Evolutionary conservation across 768 basidiomycete genomes (phyloP).

Genomic region (Daedaleopsis sinensis): DNA sequence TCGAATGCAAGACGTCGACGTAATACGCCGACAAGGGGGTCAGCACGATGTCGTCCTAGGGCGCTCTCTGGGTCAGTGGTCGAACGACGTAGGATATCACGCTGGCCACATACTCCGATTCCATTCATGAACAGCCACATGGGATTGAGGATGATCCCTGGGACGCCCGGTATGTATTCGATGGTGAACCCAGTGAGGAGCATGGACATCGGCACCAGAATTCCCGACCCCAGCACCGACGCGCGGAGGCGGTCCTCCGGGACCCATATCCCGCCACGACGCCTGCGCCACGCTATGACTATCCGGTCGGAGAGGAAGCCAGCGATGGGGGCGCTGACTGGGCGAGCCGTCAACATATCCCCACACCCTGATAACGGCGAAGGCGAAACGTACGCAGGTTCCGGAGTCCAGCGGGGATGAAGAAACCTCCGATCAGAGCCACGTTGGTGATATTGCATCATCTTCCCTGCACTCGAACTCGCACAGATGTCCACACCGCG

Average conservation of each 20-base stretch:
- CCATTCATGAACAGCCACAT: conserved; percentile 65
- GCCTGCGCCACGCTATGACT: conserved; percentile 49
- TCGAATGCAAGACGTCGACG: conserved; percentile 60
- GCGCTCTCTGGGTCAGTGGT: too few species aligned
- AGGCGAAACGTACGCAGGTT: conserved; percentile 49
- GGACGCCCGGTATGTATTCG: conserved; percentile 48
- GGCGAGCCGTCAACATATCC: neutral
- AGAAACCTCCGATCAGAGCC: conserved; percentile 60
- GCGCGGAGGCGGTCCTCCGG: conserved; percentile 72
- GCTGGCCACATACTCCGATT: conserved; percentile 47
- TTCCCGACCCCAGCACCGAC: conserved; percentile 45
- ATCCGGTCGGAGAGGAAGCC: conserved; percentile 61
- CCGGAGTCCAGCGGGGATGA: conserved; percentile 61
- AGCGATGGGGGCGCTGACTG: conserved; percentile 63
- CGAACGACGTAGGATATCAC: too few species aligned
- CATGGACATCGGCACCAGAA: conserved; percentile 58
- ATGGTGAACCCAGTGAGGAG: conserved; percentile 51
- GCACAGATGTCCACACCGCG: neutral
- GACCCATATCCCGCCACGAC: conserved; percentile 59
- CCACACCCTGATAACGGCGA: neutral
- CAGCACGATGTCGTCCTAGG: conserved; percentile 61
- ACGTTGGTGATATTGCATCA: conserved; percentile 59
- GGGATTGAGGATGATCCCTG: conserved; percentile 54
- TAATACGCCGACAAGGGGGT: conserved; percentile 58
- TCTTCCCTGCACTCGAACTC: conserved; percentile 45